Evolutionary conservation across 257 asterid species (phyloP), one percentile per base, ranked within the genome.

Genomic region (Solanum chmielewskii): DNA sequence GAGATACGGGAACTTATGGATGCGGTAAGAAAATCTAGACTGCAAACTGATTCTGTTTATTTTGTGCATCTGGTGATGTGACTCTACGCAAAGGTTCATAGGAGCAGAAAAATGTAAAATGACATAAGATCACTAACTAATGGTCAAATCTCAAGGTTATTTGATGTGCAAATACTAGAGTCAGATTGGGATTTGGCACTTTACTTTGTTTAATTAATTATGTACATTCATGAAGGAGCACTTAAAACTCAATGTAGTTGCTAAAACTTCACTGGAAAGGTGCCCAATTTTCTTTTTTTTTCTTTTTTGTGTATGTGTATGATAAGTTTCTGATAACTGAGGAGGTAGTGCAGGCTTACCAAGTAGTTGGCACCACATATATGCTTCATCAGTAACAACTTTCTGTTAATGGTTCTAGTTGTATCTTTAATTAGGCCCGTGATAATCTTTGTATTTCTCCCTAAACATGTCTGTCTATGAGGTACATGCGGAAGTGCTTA

Each of bases 1-100:
- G 98, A 96, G 92, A 94, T 96, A 70, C 97, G 96, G 39, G 98
- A 96, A 90, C 98, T 96, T 84, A 96, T 96, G 98, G 98, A 94
- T 86, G 98, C 98, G 73, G 98, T 96, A 92, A 86, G 93, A n/a
- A 88, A 85, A 66, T 87, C 45, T 87, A 52, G 89, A 69, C 77
- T 69, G 71, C 83, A 68, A 60, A 20, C 15, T 71, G 44, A 86
- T 44, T 85, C 15, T 74, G 18, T 80, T 47, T 75, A 39, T 75
- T 49, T 31, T 56, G 56, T 66, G 85, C 76, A 87, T 73, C 52
- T 25, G 37, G 29, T 77, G 83, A 77, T 77, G 62, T 25, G n/a
- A 14, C 83, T 77, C 25, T 77, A 77, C 23, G 13, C 37, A 6
- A 44, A 42, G 62, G 37, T 14, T 9, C n/a, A 37, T 44, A 77